A percentile compares a stretch with the other conserved stretches of the same genome.
phyloP scores from a whole-genome alignment of 2,329 filamentous ascomycete species.

The Aspergillus fischeri region DNA sequence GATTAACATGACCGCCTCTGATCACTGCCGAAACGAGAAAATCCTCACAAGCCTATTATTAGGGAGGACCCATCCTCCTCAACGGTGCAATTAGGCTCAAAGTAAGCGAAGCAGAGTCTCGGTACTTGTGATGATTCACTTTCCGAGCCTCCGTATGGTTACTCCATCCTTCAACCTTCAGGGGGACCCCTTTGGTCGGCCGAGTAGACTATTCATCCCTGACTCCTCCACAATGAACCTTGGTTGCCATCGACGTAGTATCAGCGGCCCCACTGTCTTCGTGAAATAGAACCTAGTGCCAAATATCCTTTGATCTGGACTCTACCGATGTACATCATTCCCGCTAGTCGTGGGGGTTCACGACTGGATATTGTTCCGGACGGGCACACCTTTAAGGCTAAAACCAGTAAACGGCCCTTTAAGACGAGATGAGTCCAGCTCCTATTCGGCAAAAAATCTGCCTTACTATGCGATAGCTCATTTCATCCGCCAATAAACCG shows the following conservation, averaged over 20 bases:
- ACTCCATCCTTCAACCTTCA: not conserved
- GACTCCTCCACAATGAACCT: not conserved
- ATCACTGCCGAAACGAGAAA: slow-evolving; percentile 22
- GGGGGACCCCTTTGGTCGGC: not conserved
- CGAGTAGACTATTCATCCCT: not conserved
- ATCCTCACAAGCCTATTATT: slow-evolving; percentile 12
- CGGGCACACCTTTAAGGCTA: not conserved
- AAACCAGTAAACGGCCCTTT: not conserved
- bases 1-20: slow-evolving; percentile 15
- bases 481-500: not conserved
- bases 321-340: not conserved
- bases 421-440: not conserved
- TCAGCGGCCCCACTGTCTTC: not conserved
- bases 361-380: not conserved
- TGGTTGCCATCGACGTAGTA: not conserved
- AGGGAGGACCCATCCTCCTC: slow-evolving; percentile 7
- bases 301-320: not conserved
- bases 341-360: not conserved
- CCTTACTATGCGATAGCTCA: not conserved
- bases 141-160: not conserved
- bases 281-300: not conserved
- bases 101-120: slow-evolving; percentile 7
- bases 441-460: not conserved
- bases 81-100: slow-evolving; percentile 11
- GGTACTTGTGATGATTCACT: slow-evolving; percentile 1